Base-by-base conservation (phyloP, 352 stramenopile genomes). In the Blastocystis sp. region DNA sequence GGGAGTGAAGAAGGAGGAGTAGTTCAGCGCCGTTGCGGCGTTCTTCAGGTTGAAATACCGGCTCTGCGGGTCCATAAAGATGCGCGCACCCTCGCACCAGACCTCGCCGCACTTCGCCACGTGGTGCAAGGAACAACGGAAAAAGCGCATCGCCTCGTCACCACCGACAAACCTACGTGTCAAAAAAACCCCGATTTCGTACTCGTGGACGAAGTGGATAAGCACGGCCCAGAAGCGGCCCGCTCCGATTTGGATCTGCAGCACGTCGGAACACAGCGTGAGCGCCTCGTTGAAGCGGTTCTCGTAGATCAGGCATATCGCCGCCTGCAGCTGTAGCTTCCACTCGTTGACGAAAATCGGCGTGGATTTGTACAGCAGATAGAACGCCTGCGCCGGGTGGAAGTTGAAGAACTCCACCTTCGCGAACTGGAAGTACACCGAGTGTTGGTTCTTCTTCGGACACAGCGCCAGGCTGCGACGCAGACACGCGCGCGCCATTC, bases 181-280 rank as follows among this genome's bases (percentile, higher is more conserved):
- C 11, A 88, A 91, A n/a, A 94, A 69, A 1, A 0, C 9, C 40
- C 21, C 9, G 42, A 17, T n/a, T 19, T 10, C 3, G 19, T 54
- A 84, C 74, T 66, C 11, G 48, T 84, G 74, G 1, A 64, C 42
- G 4, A 69, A 43, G 34, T 84, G 48, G 34, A 84, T 84, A 21
- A 42, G 66, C 1, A 59, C 42, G 2, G 74, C 21, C 74, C 74
- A 84, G 21, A 84, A 28, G 40, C 74, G 54, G 40, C 74, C 74
- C 21, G 68, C 64, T 24, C 93, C 92, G 11, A 87, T 90, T 89
- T 96, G 93, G 45, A 77, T 21, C 24, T 43, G 66, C 42, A 77
- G 42, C 34, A 43, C 14, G n/a, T 24, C 17, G 3, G n/a, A 3
- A 34, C 19, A 69, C 21, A 84, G 74, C n/a, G 19, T 52, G 19